These are phyloP conservation scores for Saccharum hybrid DNA, from an alignment of 202 grass and related monocot species.

Conservation along the genomic window DNA sequence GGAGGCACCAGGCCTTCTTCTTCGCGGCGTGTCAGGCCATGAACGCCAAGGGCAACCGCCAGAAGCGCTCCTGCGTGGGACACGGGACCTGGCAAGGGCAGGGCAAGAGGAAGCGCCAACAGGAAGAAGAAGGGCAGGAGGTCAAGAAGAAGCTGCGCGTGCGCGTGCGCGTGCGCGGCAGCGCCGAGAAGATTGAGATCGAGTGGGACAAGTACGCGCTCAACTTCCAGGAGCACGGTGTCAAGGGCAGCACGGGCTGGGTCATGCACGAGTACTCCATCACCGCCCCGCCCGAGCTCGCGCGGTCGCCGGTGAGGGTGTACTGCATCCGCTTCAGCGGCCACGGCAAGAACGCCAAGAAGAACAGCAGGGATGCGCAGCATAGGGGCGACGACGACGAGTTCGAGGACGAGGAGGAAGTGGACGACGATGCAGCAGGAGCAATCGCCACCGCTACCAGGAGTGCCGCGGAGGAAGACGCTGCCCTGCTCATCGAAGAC, in stretches of 20 bases:
- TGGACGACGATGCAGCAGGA: no score
- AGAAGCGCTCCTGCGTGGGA: not conserved
- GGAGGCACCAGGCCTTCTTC: not conserved
- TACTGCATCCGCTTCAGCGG: conserved; percentile 34
- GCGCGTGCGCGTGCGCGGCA: not conserved
- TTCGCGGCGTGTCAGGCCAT: not conserved
- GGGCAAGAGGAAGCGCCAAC: not conserved
- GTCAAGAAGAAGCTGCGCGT: not conserved
- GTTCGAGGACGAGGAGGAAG: no score
- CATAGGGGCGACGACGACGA: not conserved
- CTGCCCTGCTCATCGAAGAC: no score
- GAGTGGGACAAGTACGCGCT: no score
- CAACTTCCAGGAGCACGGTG: no score
- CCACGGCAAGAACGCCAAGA: conserved; percentile 31
- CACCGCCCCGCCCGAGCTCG: not conserved
- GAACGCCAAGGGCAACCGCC: not conserved
- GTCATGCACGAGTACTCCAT: conserved; percentile 37
- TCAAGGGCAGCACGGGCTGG: conserved; percentile 20
- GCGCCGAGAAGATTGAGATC: no score
- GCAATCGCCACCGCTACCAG: no score
- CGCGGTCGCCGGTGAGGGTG: conserved; percentile 12
- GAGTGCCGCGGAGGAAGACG: no score
- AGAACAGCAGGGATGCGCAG: not conserved
- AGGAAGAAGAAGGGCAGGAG: not conserved
- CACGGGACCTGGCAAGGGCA: not conserved